Percentiles rank a stretch among this genome's conserved stretches.
These are phyloP conservation scores for Pueraria montana DNA, from an alignment of 306 rosid genomes.

Conservation along the genomic window DNA sequence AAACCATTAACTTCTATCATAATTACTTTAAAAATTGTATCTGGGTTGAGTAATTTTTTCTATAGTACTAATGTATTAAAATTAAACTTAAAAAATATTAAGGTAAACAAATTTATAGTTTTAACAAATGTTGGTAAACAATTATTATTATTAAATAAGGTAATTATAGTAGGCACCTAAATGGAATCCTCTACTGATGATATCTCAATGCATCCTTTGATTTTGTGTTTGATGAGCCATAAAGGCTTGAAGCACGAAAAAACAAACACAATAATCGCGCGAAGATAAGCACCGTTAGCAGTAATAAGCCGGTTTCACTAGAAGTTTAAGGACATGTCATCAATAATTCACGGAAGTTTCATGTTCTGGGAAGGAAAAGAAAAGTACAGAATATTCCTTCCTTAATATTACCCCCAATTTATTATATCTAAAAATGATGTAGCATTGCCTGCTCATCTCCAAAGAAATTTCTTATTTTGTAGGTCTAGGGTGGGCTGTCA, in stretches of 20 bases:
- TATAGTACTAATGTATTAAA: no score
- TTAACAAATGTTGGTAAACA: neutral
- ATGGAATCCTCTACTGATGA: neutral
- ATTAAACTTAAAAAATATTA: no score
- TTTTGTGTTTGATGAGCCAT: neutral
- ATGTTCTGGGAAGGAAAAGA: neutral
- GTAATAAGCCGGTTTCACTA: neutral
- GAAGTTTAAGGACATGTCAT: neutral
- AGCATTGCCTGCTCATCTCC: neutral
- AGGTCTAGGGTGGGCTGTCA: no score
- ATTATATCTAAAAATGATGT: neutral
- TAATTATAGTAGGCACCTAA: neutral
- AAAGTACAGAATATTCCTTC: neutral
- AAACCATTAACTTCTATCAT: neutral
- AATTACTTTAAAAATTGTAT: neutral
- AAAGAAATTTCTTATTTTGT: constrained; percentile 4
- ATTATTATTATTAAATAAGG: neutral
- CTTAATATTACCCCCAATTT: neutral
- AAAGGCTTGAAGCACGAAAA: neutral
- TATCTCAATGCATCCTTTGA: neutral
- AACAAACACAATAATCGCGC: neutral
- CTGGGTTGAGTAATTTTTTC: no score
- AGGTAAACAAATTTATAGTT: no score
- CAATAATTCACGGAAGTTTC: neutral
- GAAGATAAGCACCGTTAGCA: neutral